phyloP scores from a whole-genome alignment of 768 basidiomycete genomes.

The Xerocomus spinulosus region DNA sequence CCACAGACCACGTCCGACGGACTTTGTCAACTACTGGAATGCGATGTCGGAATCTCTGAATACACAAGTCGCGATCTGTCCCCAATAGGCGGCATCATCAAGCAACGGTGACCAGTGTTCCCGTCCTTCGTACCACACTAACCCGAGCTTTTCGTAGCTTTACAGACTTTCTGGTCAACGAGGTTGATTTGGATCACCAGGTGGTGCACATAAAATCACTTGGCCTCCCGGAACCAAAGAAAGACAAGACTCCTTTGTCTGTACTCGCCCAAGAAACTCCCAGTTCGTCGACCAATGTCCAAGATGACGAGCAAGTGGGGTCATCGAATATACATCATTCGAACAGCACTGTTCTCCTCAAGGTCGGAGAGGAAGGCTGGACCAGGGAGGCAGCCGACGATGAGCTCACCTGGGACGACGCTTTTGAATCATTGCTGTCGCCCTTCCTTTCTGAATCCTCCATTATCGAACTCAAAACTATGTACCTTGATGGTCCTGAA shows the following conservation, averaged over 20 bases:
- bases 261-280: slow-evolving; percentile 13
- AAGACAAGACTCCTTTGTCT: slow-evolving; percentile 30
- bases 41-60: slow-evolving; percentile 87
- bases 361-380: background rate
- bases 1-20: slow-evolving; percentile 47
- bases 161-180: slow-evolving; percentile 94
- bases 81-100: slow-evolving; percentile 88
- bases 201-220: slow-evolving; percentile 80
- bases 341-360: background rate
- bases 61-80: slow-evolving; percentile 70
- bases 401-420: slow-evolving; percentile 62
- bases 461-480: slow-evolving; percentile 59
- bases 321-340: slow-evolving; percentile 4
- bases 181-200: slow-evolving; percentile 78
- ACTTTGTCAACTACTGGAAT: slow-evolving; percentile 60
- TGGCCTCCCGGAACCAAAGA: slow-evolving; percentile 59
- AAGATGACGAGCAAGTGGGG: slow-evolving; percentile 1
- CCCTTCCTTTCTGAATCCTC: slow-evolving; percentile 60
- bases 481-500: slow-evolving; percentile 78
- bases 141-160: slow-evolving; percentile 54
- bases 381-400: slow-evolving; percentile 2
- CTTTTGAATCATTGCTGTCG: slow-evolving; percentile 50
- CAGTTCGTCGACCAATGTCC: slow-evolving; percentile 10
- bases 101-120: slow-evolving; percentile 69
- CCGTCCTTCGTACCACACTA: background rate